Base-by-base conservation (phyloP, 75 land plant species). In the Gnetum montanum region DNA sequence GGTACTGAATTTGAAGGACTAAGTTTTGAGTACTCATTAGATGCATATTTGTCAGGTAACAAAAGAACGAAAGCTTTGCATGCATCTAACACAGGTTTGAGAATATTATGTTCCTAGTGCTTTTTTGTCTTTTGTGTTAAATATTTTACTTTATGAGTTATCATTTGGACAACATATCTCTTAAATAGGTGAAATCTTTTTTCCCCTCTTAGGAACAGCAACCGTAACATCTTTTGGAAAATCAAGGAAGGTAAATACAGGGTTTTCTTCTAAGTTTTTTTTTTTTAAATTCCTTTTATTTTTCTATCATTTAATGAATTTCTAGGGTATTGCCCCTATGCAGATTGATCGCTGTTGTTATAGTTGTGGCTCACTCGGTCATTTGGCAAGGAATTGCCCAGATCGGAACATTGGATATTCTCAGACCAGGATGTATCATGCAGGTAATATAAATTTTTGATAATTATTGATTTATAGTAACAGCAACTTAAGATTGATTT, bases 281-380 rank as follows among this genome's bases (percentile, higher is more conserved):
- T n/a, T n/a, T n/a, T n/a, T n/a, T n/a, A n/a, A n/a, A n/a, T n/a
- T n/a, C n/a, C n/a, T n/a, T n/a, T n/a, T n/a, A n/a, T n/a, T n/a
- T n/a, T n/a, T n/a, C n/a, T n/a, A n/a, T n/a, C n/a, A n/a, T n/a
- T n/a, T n/a, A n/a, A n/a, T n/a, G n/a, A n/a, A n/a, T n/a, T n/a
- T n/a, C n/a, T n/a, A n/a, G n/a, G n/a, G n/a, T n/a, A n/a, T n/a
- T n/a, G n/a, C n/a, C n/a, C n/a, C 8, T 46, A 56, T 18, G 28
- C 79, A 85, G 85, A 70, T 55, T 24, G 73, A 67, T 22, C 79
- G 83, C n/a, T 52, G 49, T 31, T 88, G 94, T 57, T 88, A 71
- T 64, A 57, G 57, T 11, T 88, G 94, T 69, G 94, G 90, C 30
- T 81, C 83, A 61, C 83, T 75, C 27, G 83, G 78, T 25, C 94